These are phyloP conservation scores for Phytophthora syringae DNA, from an alignment of 352 stramenopile species.

Conservation along the genomic window DNA sequence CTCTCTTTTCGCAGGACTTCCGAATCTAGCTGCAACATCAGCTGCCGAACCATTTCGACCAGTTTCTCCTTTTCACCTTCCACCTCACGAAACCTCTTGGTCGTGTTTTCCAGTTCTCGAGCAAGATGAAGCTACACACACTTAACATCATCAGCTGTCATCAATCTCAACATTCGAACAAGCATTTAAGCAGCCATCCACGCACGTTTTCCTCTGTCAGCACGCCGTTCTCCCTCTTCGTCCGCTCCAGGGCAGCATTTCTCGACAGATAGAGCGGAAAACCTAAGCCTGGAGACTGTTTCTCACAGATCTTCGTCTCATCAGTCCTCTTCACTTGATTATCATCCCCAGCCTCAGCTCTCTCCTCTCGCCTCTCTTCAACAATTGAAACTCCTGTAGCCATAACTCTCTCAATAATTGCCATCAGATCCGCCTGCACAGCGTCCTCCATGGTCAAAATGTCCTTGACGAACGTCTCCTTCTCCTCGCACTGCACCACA, in stretches of 20 bases:
- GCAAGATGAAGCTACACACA: slow-evolving; percentile 45
- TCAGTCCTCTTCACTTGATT: neutral
- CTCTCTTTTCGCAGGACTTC: slow-evolving; percentile 69
- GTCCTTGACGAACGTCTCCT: slow-evolving; percentile 63
- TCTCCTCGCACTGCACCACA: slow-evolving; percentile 65
- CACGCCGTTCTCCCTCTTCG: slow-evolving; percentile 61
- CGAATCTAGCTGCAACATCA: slow-evolving; percentile 51
- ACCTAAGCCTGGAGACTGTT: neutral
- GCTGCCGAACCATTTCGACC: slow-evolving; percentile 37
- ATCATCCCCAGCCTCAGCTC: neutral
- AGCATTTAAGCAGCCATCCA: neutral
- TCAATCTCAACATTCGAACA: neutral
- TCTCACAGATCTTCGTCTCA: slow-evolving; percentile 12
- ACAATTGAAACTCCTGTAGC: slow-evolving; percentile 10
- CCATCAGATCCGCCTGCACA: slow-evolving; percentile 71
- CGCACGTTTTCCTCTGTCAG: slow-evolving; percentile 70
- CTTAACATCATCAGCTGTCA: neutral
- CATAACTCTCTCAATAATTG: slow-evolving; percentile 66
- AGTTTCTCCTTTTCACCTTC: slow-evolving; percentile 42
- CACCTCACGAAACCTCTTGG: slow-evolving; percentile 25
- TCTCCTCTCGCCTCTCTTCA: neutral
- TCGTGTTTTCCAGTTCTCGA: slow-evolving; percentile 36
- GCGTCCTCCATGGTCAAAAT: slow-evolving; percentile 70
- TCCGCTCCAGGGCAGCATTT: slow-evolving; percentile 55
- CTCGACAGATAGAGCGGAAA: slow-evolving; percentile 53